phyloP scores from a whole-genome alignment of 805 yeast species.

The Millerozyma miso region DNA sequence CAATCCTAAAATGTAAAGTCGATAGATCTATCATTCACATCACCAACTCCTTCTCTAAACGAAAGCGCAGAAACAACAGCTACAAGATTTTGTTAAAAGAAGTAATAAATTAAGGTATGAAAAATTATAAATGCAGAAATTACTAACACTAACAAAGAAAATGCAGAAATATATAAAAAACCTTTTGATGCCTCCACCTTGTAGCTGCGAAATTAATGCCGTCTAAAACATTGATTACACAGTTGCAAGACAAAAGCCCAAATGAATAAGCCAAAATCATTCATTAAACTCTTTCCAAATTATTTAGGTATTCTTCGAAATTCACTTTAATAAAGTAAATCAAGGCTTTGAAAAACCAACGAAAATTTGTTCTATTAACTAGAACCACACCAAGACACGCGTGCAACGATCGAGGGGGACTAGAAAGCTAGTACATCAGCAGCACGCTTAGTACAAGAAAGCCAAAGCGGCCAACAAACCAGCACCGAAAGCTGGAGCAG shows the following conservation, averaged over 20 bases:
- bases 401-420: not conserved
- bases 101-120: not conserved
- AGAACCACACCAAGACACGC: not conserved
- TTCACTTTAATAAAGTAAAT: not conserved
- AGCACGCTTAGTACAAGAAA: constrained; percentile 7
- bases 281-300: not conserved
- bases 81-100: not conserved
- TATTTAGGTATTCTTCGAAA: not conserved
- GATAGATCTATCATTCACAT: too few relatives aligned
- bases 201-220: too few relatives aligned
- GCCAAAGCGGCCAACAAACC: constrained; percentile 22
- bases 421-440: not conserved
- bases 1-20: too few relatives aligned
- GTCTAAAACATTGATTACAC: constrained; percentile 1
- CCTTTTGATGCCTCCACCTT: not conserved
- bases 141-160: not conserved
- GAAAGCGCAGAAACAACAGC: not conserved
- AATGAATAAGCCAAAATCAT: not conserved
- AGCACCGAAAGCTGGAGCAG: constrained; percentile 16
- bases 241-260: not conserved
- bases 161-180: constrained; percentile 2
- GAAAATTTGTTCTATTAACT: too few relatives aligned
- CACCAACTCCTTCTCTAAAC: too few relatives aligned
- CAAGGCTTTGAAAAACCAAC: not conserved
- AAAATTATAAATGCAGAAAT: constrained; percentile 1